Base-by-base conservation (phyloP, 1,284 basidiomycete genomes). In the Tetrapyrgos nigripes region DNA sequence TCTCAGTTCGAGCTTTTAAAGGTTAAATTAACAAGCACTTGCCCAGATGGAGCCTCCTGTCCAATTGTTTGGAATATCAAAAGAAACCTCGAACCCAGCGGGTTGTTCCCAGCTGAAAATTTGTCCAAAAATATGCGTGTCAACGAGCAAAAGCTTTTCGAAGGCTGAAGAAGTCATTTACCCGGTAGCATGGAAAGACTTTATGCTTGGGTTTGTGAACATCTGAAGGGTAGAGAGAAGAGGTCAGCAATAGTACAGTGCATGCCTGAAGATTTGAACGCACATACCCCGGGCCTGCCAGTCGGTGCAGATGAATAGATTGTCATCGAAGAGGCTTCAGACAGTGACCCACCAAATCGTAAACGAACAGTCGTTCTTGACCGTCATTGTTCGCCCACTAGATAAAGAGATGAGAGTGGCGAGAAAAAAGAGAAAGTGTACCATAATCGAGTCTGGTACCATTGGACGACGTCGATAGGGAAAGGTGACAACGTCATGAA, bases 41-140 rank as follows among this genome's bases (percentile, higher is more conserved):
- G 60, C 66, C 72, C 73, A 76, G 52, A 76, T 71, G 46, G 74
- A 66, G 11, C 74, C 75, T 19, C 70, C 73, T 10, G 65, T 70
- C 75, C 75, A 77, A 58, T 70, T 67, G 52, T 76, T 68, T 6
- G 73, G 71, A 24, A 76, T 68, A 29, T 47, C 59, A 60, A 76
- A 73, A 21, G 63, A 64, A 19, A 64, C 64, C 1, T 53, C 50
- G 19, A 64, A 60, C 24, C 65, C 63, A 13, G 72, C 57, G 26
- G 62, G 46, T 2, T 70, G 70, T 53, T 69, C 60, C 74, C 75
- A 76, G 29, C 67, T 66, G 40, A 49, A 44, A 28, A 51, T n/a
- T 14, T 13, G 13, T 40, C 21, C n/a, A 17, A 29, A 57, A 5
- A 31, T 47, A n/a, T n/a, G 29, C 23, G 21, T 14, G 33, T 57